These are phyloP conservation scores for Monilinia vaccinii-corymbosi DNA, from an alignment of 2,329 filamentous ascomycete genomes.

Conservation along the genomic window DNA sequence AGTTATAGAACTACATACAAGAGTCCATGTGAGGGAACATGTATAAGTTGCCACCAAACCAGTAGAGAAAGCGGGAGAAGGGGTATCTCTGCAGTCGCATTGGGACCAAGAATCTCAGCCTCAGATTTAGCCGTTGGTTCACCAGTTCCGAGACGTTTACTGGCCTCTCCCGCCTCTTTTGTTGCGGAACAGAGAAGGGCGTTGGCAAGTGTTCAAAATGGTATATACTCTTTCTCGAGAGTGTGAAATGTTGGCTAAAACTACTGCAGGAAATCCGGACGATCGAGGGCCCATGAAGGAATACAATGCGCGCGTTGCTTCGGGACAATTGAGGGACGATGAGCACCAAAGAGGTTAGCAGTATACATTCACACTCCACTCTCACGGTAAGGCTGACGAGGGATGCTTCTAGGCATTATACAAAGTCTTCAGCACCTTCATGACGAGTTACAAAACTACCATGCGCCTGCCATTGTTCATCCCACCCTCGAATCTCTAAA, in stretches of 20 bases:
- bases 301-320: constrained; percentile 73
- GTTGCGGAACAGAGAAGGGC: constrained; percentile 25
- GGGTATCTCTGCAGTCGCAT: neutral
- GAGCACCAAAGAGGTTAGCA: constrained; percentile 74
- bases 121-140: neutral
- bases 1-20: neutral
- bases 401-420: constrained; percentile 59
- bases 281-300: constrained; percentile 67
- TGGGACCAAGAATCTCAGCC: neutral
- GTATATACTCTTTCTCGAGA: constrained; percentile 11
- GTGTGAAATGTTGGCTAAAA: neutral
- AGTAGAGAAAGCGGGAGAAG: neutral
- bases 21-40: neutral
- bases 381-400: constrained; percentile 8
- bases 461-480: constrained; percentile 63
- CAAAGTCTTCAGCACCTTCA: constrained; percentile 83
- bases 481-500: constrained; percentile 66
- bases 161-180: constrained; percentile 21
- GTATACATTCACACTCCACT: neutral
- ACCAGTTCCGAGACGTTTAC: neutral
- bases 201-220: constrained; percentile 25
- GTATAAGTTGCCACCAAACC: neutral
- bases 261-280: constrained; percentile 21
- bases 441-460: constrained; percentile 67
- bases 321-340: constrained; percentile 71